Conservation (phyloP, 352 stramenopile species). For the Pythium aristosporum region DNA sequence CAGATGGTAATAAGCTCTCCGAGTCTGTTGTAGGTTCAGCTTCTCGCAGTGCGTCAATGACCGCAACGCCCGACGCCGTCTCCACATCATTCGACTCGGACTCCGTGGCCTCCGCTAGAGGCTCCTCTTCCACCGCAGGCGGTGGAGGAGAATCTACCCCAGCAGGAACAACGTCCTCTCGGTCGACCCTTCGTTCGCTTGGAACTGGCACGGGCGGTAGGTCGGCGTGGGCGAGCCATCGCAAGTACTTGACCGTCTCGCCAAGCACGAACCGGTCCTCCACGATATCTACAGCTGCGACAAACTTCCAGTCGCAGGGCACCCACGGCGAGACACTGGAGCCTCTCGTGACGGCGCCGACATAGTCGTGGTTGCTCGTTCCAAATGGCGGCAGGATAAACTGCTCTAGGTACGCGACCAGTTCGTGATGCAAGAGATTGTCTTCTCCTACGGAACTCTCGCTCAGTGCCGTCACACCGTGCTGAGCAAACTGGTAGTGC, state of each 20-base stretch:
- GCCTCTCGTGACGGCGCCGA: slow-evolving; percentile 24
- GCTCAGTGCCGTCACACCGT: background rate
- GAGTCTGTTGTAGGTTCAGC: background rate
- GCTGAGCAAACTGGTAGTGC: slow-evolving; percentile 42
- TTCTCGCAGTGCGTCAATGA: slow-evolving; percentile 14
- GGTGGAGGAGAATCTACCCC: background rate
- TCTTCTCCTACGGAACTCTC: background rate
- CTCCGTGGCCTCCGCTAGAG: background rate
- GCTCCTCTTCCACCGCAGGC: background rate
- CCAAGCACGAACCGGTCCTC: slow-evolving; percentile 51
- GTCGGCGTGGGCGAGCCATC: slow-evolving; percentile 32
- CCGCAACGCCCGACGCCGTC: slow-evolving; percentile 2
- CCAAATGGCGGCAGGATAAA: slow-evolving; percentile 29
- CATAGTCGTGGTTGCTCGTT: slow-evolving; percentile 17
- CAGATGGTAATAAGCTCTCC: background rate
- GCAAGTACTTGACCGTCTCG: slow-evolving; percentile 64
- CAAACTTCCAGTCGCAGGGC: slow-evolving; percentile 42
- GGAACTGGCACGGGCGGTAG: background rate
- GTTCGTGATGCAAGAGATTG: slow-evolving; percentile 28
- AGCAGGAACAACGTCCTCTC: too few species aligned
- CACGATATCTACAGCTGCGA: slow-evolving; percentile 40
- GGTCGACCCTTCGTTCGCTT: too few species aligned
- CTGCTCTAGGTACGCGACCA: slow-evolving; percentile 45
- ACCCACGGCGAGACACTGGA: slow-evolving; percentile 31
- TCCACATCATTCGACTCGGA: background rate